phyloP scores from a whole-genome alignment of 2,329 filamentous ascomycete species.

The Colletotrichum melonis region DNA sequence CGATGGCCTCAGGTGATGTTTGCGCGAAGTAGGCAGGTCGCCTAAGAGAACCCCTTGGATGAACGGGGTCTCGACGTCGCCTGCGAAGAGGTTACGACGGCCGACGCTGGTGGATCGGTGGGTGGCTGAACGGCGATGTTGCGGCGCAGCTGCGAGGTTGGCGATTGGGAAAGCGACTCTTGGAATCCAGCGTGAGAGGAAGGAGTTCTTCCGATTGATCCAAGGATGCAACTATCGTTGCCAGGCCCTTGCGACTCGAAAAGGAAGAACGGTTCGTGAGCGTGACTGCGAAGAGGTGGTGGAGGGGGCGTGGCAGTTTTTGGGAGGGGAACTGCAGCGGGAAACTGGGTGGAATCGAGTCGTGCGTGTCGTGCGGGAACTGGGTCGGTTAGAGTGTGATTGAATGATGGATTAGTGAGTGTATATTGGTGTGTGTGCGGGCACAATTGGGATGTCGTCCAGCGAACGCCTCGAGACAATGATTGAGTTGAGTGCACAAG shows the following conservation, averaged over 20 bases:
- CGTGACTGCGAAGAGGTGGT: conserved; percentile 19
- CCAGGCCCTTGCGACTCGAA: conserved; percentile 2
- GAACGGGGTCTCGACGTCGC: conserved; percentile 26
- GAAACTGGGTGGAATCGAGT: conserved; percentile 15
- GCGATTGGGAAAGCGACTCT: not conserved
- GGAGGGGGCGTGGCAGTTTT: conserved; percentile 8
- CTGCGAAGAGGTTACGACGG: conserved; percentile 9
- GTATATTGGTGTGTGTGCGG: not conserved
- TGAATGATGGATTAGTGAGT: not conserved
- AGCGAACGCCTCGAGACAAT: conserved; percentile 33
- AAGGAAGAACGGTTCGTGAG: conserved; percentile 23
- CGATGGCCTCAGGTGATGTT: conserved; percentile 17
- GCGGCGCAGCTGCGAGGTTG: not conserved
- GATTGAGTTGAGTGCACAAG: not conserved
- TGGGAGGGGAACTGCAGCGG: not conserved
- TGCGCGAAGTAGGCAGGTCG: conserved; percentile 36
- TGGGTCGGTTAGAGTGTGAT: conserved; percentile 13
- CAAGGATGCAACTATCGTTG: not conserved
- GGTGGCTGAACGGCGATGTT: not conserved
- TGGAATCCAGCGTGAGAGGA: conserved; percentile 19
- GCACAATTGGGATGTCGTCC: conserved; percentile 32
- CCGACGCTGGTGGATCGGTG: not conserved
- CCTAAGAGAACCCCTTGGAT: conserved; percentile 35
- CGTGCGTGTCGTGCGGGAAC: conserved; percentile 16
- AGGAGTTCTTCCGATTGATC: not conserved